Conservation (phyloP, 306 rosid species). For the Trifolium fragiferum region DNA sequence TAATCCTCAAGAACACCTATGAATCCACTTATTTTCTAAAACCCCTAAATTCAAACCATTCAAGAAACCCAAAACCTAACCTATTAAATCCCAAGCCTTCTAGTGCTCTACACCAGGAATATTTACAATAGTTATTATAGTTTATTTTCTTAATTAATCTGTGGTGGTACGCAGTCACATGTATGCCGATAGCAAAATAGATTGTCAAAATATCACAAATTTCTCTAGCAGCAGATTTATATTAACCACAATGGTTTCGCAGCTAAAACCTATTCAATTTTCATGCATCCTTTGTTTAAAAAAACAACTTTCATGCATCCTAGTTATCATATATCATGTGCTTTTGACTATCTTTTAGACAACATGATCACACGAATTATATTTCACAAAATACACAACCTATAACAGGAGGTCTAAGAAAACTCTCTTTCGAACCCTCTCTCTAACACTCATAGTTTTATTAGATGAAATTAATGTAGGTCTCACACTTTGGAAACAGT, state of each 20-base stretch:
- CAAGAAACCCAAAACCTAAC: not conserved
- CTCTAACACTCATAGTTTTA: too few species aligned
- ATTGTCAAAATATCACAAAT: not conserved
- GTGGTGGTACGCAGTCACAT: not conserved
- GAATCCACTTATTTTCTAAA: not conserved
- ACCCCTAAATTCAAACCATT: not conserved
- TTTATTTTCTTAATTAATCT: not conserved
- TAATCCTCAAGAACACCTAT: not conserved
- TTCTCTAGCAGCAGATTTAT: not conserved
- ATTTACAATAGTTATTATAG: not conserved
- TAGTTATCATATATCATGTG: not conserved
- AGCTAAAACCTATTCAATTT: not conserved
- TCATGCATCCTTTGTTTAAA: too few species aligned
- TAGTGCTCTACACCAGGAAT: not conserved
- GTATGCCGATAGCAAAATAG: not conserved
- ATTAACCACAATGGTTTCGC: not conserved
- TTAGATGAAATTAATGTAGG: too few species aligned
- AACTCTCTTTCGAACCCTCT: too few species aligned
- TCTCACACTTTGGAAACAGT: too few species aligned
- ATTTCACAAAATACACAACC: not conserved
- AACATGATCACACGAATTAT: not conserved
- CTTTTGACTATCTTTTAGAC: not conserved
- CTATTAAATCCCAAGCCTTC: not conserved
- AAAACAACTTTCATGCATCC: too few species aligned
- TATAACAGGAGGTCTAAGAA: too few species aligned